A percentile compares a stretch with the other conserved stretches of the same genome.
Evolutionary conservation across 1,284 basidiomycete species (phyloP).

Genomic region (Apiotrichum sp.): DNA sequence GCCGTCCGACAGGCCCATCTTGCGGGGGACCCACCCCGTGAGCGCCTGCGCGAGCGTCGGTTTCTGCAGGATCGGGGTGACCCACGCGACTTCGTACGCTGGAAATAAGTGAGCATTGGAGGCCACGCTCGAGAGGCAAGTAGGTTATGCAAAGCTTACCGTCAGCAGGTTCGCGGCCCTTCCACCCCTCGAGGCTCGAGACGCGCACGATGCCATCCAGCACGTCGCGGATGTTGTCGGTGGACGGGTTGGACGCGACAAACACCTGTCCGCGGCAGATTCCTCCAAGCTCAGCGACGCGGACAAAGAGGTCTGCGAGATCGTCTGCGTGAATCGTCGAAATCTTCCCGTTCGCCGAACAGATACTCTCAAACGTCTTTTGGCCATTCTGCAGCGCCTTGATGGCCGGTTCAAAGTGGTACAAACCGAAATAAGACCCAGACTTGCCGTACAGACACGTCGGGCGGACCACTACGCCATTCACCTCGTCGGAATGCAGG

Average conservation of each 20-base stretch:
- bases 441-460: constrained; percentile 42
- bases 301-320: constrained; percentile 52
- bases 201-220: constrained; percentile 49
- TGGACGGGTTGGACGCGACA: constrained; percentile 50
- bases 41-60: constrained; percentile 51
- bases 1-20: constrained; percentile 50
- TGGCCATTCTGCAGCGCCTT: constrained; percentile 43
- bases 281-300: constrained; percentile 46
- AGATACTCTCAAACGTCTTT: constrained; percentile 44
- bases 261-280: constrained; percentile 50
- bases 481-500: constrained; percentile 16
- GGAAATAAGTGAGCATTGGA: background rate
- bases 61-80: constrained; percentile 24
- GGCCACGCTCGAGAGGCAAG: too few species aligned
- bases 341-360: constrained; percentile 46
- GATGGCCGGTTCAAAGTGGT: constrained; percentile 44
- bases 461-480: constrained; percentile 17
- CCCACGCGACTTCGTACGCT: constrained; percentile 41
- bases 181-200: constrained; percentile 38
- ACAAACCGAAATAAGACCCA: constrained; percentile 11
- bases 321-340: constrained; percentile 53
- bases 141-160: background rate
- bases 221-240: constrained; percentile 51
- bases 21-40: constrained; percentile 52
- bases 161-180: constrained; percentile 9